These are phyloP conservation scores for Rhizoctonia solani DNA, from an alignment of 1,284 basidiomycete species.

Conservation along the genomic window DNA sequence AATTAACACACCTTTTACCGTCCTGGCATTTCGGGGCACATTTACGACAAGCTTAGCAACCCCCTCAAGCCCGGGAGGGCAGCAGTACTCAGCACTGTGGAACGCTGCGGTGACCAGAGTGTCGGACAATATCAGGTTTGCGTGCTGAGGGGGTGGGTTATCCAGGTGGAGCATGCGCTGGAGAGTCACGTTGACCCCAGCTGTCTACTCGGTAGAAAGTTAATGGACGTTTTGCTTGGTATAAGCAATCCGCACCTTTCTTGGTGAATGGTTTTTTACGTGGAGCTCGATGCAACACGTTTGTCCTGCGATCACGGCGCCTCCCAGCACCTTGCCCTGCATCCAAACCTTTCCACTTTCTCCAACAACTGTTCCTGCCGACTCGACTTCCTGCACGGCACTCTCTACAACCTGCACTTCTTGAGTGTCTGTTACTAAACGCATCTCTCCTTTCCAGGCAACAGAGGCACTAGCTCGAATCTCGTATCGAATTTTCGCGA, in stretches of 20 bases:
- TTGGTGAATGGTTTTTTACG: constrained; percentile 75
- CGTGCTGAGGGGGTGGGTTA: constrained; percentile 50
- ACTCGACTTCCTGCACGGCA: constrained; percentile 35
- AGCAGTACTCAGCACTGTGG: constrained; percentile 68
- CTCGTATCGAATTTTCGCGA: constrained; percentile 70
- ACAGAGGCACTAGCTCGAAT: constrained; percentile 69
- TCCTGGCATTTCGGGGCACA: constrained; percentile 63
- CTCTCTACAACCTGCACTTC: constrained; percentile 67
- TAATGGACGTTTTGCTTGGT: constrained; percentile 14
- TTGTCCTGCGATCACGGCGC: constrained; percentile 65
- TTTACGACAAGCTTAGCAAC: constrained; percentile 75
- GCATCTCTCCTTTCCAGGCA: constrained; percentile 69
- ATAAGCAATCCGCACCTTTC: constrained; percentile 57
- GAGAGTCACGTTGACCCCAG: constrained; percentile 62
- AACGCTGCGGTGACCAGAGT: constrained; percentile 68
- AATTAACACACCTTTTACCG: constrained; percentile 54
- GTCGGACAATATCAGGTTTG: constrained; percentile 61
- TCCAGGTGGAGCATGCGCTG: constrained; percentile 61
- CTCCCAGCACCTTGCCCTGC: constrained; percentile 65
- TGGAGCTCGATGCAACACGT: constrained; percentile 70
- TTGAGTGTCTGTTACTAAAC: constrained; percentile 62
- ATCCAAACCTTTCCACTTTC: constrained; percentile 78
- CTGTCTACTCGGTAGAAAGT: constrained; percentile 54
- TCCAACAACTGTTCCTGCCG: constrained; percentile 61
- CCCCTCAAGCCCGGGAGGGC: constrained; percentile 70